These are phyloP conservation scores for Chlamydomonas reinhardtii DNA, from an alignment of 163 green algal genomes.

Conservation along the genomic window DNA sequence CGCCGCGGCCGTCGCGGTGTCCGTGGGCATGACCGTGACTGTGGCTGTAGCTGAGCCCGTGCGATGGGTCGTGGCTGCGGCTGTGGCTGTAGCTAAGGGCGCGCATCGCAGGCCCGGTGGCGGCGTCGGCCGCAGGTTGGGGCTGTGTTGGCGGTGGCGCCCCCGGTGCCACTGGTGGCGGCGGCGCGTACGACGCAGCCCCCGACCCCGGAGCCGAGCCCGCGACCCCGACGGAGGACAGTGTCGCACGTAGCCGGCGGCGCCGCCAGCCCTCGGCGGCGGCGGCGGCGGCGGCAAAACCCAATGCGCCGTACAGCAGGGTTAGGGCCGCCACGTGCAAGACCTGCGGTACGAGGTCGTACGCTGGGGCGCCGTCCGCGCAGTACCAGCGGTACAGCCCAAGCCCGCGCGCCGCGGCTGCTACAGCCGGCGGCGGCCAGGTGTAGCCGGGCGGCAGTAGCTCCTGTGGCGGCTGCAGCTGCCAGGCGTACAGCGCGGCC, in stretches of 20 bases:
- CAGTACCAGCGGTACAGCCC: constrained; percentile 55
- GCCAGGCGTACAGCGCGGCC: constrained; percentile 48
- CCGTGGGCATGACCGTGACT: background rate
- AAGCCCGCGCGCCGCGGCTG: constrained; percentile 28
- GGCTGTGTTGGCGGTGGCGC: too few relatives aligned
- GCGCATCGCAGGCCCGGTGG: too few relatives aligned
- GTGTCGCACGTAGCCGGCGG: background rate
- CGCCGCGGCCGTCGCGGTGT: too few relatives aligned
- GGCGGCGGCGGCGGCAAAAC: background rate
- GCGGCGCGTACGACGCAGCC: too few relatives aligned
- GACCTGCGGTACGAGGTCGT: constrained; percentile 54
- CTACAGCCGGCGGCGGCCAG: background rate
- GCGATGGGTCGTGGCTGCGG: too few relatives aligned
- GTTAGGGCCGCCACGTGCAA: constrained; percentile 52
- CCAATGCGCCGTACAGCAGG: constrained; percentile 37
- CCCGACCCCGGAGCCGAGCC: too few relatives aligned
- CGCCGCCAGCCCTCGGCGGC: background rate
- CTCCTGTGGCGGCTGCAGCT: constrained; percentile 14
- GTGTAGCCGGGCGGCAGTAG: too few relatives aligned
- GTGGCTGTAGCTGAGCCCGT: background rate
- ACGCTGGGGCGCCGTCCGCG: background rate
- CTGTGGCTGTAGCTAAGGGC: background rate
- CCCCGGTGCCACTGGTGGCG: too few relatives aligned
- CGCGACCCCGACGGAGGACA: too few relatives aligned
- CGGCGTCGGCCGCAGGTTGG: too few relatives aligned